phyloP scores from a whole-genome alignment of 768 basidiomycete species.

The Punctularia strigosozonata region DNA sequence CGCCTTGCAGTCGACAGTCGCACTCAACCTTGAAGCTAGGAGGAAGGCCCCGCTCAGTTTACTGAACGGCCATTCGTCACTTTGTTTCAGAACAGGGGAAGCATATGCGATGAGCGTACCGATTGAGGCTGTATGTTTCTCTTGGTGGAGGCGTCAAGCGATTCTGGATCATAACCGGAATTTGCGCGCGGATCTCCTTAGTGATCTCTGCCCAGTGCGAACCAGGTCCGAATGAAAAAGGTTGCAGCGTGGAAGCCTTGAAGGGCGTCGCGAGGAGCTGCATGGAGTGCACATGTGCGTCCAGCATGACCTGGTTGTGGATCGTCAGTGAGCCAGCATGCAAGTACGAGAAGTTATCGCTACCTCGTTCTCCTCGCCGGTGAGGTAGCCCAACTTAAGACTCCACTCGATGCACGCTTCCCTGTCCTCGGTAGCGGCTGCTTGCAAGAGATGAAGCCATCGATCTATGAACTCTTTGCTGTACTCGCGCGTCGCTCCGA shows the following conservation, averaged over 20 bases:
- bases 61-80: conserved; percentile 22
- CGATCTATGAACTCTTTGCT: conserved; percentile 74
- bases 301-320: conserved; percentile 55
- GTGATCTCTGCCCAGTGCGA: conserved; percentile 64
- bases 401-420: conserved; percentile 62
- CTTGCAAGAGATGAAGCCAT: conserved; percentile 77
- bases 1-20: conserved; percentile 56
- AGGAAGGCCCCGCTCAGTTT: conserved; percentile 79
- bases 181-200: conserved; percentile 59
- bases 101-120: conserved; percentile 29
- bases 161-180: conserved; percentile 84
- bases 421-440: conserved; percentile 61
- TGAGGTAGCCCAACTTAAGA: conserved; percentile 78
- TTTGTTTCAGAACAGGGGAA: neutral
- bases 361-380: conserved; percentile 78
- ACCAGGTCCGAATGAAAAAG: conserved; percentile 69
- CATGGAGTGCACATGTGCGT: conserved; percentile 80
- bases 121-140: conserved; percentile 91
- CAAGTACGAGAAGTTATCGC: conserved; percentile 6
- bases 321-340: neutral
- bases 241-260: conserved; percentile 45
- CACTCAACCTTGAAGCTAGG: conserved; percentile 63
- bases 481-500: conserved; percentile 89
- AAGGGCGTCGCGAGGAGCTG: conserved; percentile 82
- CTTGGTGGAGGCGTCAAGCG: conserved; percentile 85